Evolutionary conservation across 345 rosid species (phyloP).

Genomic region (Boechera retrofracta): DNA sequence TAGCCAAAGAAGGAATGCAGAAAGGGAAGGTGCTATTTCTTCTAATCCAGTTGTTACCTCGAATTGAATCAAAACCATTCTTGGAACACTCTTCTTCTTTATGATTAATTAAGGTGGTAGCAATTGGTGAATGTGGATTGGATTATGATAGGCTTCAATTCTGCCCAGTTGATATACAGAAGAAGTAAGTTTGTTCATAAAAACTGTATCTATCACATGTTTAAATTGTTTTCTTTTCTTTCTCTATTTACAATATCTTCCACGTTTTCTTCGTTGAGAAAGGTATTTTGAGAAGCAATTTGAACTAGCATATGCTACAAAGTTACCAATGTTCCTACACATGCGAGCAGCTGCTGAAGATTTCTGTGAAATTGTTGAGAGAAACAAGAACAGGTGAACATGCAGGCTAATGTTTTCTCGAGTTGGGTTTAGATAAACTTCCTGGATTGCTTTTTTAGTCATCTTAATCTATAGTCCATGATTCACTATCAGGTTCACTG

Average conservation of each 20-base stretch:
- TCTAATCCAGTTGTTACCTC: background rate
- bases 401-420: conserved; percentile 18
- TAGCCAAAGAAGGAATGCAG: conserved; percentile 82
- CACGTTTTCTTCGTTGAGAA: conserved; percentile 20
- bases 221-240: conserved; percentile 6
- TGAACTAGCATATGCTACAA: conserved; percentile 84
- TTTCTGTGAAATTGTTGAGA: conserved; percentile 82
- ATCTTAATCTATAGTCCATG: conserved; percentile 6
- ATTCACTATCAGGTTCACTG: conserved; percentile 59
- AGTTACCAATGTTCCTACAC: conserved; percentile 94
- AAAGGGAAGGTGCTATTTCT: conserved; percentile 79
- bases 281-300: conserved; percentile 99
- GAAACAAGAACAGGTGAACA: conserved; percentile 68
- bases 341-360: conserved; percentile 95
- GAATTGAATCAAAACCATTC: background rate
- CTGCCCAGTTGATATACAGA: conserved; percentile 78
- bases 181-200: conserved; percentile 61
- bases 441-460: background rate
- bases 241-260: conserved; percentile 2
- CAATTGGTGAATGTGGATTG: conserved; percentile 96
- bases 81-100: background rate
- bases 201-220: background rate
- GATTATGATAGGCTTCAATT: conserved; percentile 98
- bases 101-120: conserved; percentile 67
- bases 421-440: background rate